A percentile compares a stretch with the other conserved stretches of the same genome.
Evolutionary conservation across 768 basidiomycete species (phyloP).

Genomic region (Phylloporus arenicola): DNA sequence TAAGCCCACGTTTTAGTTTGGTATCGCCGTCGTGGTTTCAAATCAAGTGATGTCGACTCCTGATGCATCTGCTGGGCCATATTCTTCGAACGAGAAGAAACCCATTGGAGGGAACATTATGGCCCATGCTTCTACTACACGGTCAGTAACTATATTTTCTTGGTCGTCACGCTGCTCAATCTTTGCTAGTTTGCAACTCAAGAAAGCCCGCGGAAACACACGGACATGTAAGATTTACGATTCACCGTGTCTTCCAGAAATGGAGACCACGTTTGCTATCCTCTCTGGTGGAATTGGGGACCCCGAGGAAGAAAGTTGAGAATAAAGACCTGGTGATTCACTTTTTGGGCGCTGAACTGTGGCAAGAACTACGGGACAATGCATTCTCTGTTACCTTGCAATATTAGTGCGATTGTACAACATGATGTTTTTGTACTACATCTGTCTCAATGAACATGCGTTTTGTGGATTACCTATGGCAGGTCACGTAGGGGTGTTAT

Average conservation of each 20-base stretch:
- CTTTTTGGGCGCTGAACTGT: constrained; percentile 2
- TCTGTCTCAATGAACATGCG: not conserved
- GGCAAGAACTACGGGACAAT: constrained; percentile 7
- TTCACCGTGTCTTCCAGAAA: constrained; percentile 95
- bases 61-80: constrained; percentile 86
- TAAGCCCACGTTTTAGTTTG: constrained; percentile 56
- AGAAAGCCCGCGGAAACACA: constrained; percentile 87
- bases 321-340: not conserved
- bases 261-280: constrained; percentile 93
- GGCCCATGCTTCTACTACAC: constrained; percentile 97
- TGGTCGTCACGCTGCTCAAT: constrained; percentile 3
- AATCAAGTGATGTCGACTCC: constrained; percentile 99
- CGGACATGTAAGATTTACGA: constrained; percentile 97
- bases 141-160: constrained; percentile 41
- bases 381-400: constrained; percentile 10
- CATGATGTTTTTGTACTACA: not conserved
- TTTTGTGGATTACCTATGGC: constrained; percentile 30
- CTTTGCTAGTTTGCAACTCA: constrained; percentile 67
- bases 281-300: constrained; percentile 88
- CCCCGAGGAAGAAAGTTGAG: constrained; percentile 78
- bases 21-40: constrained; percentile 93
- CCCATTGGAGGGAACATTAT: constrained; percentile 99
- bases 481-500: constrained; percentile 6
- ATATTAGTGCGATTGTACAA: not conserved
- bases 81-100: constrained; percentile 90